A percentile compares a stretch with the other conserved stretches of the same genome.
Evolutionary conservation across 2,329 filamentous ascomycete species (phyloP).

Genomic region (Davidsoniella eucalypti): DNA sequence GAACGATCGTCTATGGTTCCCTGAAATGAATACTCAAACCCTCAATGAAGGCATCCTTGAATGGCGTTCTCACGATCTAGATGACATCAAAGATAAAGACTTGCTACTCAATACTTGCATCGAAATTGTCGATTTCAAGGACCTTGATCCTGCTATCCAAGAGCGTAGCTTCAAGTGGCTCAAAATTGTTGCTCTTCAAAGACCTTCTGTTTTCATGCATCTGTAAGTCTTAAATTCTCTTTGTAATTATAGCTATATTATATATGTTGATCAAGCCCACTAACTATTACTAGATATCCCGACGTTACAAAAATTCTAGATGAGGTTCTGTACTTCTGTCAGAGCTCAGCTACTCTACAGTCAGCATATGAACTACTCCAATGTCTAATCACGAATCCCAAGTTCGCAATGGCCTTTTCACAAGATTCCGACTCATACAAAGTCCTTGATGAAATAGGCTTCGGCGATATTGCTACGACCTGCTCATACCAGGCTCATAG

Average conservation of each 20-base stretch:
- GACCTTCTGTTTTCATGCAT: conserved; percentile 40
- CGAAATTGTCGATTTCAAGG: conserved; percentile 48
- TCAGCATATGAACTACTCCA: conserved; percentile 44
- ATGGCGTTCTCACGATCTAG: conserved; percentile 27
- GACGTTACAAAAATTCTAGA: conserved; percentile 43
- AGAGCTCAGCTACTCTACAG: conserved; percentile 41
- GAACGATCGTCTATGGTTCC: conserved; percentile 45
- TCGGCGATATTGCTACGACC: conserved; percentile 44
- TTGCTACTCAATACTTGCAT: conserved; percentile 46
- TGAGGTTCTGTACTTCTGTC: conserved; percentile 44
- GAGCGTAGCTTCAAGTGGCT: conserved; percentile 43
- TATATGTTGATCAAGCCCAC: conserved; percentile 11
- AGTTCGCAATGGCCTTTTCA: conserved; percentile 33
- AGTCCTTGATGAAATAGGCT: conserved; percentile 44
- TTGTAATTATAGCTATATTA: too few relatives aligned
- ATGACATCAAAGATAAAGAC: conserved; percentile 39
- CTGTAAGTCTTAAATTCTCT: conserved; percentile 29
- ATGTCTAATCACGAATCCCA: conserved; percentile 36
- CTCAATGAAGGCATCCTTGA: conserved; percentile 25
- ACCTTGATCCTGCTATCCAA: conserved; percentile 45
- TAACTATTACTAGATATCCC: conserved; percentile 27
- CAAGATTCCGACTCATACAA: conserved; percentile 33
- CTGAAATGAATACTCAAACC: conserved; percentile 31
- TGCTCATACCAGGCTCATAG: conserved; percentile 34
- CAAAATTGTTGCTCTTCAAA: conserved; percentile 34